Percentiles rank a stretch among this genome's conserved stretches.
These are phyloP conservation scores for Strobilomyces dryophilus DNA, from an alignment of 768 basidiomycete genomes.

Conservation along the genomic window DNA sequence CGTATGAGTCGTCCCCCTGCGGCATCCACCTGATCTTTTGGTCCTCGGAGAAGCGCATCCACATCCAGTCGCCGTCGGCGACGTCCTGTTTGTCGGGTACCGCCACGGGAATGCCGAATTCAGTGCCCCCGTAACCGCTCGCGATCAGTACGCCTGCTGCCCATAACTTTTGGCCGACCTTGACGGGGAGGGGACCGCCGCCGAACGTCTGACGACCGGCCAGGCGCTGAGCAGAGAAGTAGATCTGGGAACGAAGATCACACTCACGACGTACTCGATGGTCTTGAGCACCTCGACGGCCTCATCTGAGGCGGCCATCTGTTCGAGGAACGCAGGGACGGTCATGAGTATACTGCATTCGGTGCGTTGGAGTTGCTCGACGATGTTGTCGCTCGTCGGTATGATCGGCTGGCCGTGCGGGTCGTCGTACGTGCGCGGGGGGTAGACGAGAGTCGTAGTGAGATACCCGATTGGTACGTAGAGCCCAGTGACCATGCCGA, in stretches of 20 bases:
- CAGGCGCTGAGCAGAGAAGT: background rate
- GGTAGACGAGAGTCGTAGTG: conserved; percentile 20
- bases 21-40: no score
- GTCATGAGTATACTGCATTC: conserved; percentile 31
- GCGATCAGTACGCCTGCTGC: conserved; percentile 31
- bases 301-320: conserved; percentile 29
- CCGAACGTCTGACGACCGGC: conserved; percentile 34
- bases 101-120: conserved; percentile 15
- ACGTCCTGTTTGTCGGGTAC: conserved; percentile 2
- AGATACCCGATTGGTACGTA: conserved; percentile 18
- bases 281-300: conserved; percentile 24
- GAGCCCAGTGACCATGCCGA: conserved; percentile 15
- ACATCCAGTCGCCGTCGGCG: conserved; percentile 33
- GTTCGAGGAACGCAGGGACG: conserved; percentile 38
- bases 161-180: conserved; percentile 32
- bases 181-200: conserved; percentile 37
- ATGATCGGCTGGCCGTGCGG: conserved; percentile 28
- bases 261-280: conserved; percentile 29
- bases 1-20: no score
- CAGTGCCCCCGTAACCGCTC: conserved; percentile 36
- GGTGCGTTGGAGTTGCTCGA: conserved; percentile 31
- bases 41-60: conserved; percentile 26
- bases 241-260: no score
- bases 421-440: conserved; percentile 23
- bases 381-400: conserved; percentile 38